Evolutionary conservation across 2,329 filamentous ascomycete genomes (phyloP), one percentile per base, ranked within the genome.

Genomic region (Erysiphe pulchra): DNA sequence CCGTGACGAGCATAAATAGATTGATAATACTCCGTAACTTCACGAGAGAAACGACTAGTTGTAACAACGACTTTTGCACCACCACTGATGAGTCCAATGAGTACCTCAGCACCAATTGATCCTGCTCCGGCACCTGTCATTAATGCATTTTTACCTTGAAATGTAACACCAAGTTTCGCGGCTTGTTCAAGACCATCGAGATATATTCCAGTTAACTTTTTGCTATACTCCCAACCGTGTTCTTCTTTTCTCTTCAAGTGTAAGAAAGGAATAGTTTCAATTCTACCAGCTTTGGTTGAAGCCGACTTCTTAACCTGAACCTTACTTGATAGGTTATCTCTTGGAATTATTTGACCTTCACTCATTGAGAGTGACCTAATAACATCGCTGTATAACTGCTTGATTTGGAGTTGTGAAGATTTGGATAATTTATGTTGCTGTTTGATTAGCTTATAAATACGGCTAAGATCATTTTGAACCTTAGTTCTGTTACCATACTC

Each of bases 11-110:
- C 81, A 63, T 98, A 98, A 81, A 98, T 95, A 47, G 84, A 77
- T 64, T 98, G 90, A 65, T 98, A 98, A 67, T 95, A 98, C 66
- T 98, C 90, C 6, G 90, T 98, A 47, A 98, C 90, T 62, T 94
- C 81, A 41, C 85, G 82, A 14, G 90, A 98, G 69, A 90, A 98
- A 54, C 90, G 78, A 58, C 83, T 93, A 16, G 90, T 98, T 13
- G 90, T 98, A 48, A 98, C 92, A 45, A 95, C 69, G 37, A 98
- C 92, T 68, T 90, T 92, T 53, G 90, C 90, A 59, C 90, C 90
- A 65, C 92, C 90, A 58, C 84, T 92, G 62, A 98, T 85, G 51
- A 98, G 70, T 48, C 90, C 90, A 63, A 94, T 86, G 13, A 98
- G 71, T 45, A 98, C 90, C 56, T 95, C 90, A 33, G 90, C 90